These are phyloP conservation scores for Spatholobus suberectus DNA, from an alignment of 306 rosid genomes.

Conservation along the genomic window DNA sequence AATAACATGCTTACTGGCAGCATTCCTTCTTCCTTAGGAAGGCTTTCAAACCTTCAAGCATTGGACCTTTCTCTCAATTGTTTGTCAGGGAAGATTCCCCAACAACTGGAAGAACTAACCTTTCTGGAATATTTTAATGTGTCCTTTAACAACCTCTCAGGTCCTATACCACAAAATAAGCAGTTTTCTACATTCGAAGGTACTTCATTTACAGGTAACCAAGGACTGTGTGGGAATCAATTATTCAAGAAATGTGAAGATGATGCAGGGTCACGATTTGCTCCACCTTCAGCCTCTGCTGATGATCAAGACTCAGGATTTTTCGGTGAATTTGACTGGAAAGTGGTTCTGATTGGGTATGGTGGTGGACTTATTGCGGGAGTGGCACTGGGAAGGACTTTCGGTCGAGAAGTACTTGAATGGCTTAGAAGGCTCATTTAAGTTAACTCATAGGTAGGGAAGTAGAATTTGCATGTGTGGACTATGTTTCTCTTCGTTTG, in stretches of 20 bases:
- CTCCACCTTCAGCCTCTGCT: too few species aligned
- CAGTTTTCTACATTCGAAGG: too few species aligned
- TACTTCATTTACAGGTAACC: too few species aligned
- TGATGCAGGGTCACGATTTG: too few species aligned
- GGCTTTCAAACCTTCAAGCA: conserved; percentile 5
- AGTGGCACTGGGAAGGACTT: background rate
- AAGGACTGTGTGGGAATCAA: too few species aligned
- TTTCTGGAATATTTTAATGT: conserved; percentile 21
- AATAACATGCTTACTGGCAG: too few species aligned
- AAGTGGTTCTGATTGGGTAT: background rate
- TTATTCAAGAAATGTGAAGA: too few species aligned
- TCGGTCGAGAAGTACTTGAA: background rate
- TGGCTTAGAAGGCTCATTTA: background rate
- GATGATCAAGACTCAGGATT: too few species aligned
- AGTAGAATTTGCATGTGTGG: too few species aligned
- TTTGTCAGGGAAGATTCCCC: conserved; percentile 15
- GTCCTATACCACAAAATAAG: background rate
- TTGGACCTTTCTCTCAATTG: conserved; percentile 25
- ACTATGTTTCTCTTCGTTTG: too few species aligned
- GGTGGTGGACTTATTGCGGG: conserved; percentile 19
- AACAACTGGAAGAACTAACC: background rate
- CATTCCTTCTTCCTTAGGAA: background rate
- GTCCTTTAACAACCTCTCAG: conserved; percentile 16
- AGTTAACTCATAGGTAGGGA: too few species aligned
- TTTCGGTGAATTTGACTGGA: too few species aligned